Evolutionary conservation across 352 stramenopile genomes (phyloP).

Genomic region (Globisporangium megalacanthum): DNA sequence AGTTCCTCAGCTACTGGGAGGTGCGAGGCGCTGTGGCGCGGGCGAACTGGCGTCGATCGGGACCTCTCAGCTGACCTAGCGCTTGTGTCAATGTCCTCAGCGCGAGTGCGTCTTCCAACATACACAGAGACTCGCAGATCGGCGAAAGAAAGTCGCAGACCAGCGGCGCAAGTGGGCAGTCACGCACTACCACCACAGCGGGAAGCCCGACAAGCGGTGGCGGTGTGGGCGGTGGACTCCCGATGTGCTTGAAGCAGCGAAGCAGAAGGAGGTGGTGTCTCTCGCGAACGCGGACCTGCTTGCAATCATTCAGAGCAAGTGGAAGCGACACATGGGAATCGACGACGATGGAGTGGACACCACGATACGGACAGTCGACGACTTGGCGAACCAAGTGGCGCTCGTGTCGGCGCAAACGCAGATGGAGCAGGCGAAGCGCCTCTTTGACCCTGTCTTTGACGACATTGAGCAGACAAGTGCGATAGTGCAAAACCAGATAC

Average conservation of each 20-base stretch:
- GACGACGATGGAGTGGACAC: slow-evolving; percentile 3
- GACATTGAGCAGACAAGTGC: slow-evolving; percentile 45
- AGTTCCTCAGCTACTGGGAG: slow-evolving; percentile 79
- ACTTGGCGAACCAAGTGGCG: slow-evolving; percentile 40
- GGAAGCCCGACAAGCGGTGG: slow-evolving; percentile 61
- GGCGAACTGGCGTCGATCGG: too few species aligned
- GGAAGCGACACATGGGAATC: slow-evolving; percentile 27
- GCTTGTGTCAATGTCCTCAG: slow-evolving; percentile 12
- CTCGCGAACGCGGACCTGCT: slow-evolving; percentile 45
- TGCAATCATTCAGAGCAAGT: slow-evolving; percentile 49
- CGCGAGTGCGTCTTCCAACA: slow-evolving; percentile 54
- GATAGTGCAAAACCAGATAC: slow-evolving; percentile 31
- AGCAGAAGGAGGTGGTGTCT: slow-evolving; percentile 42
- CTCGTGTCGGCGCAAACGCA: slow-evolving; percentile 38
- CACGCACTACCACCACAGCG: slow-evolving; percentile 39
- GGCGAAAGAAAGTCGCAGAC: slow-evolving; percentile 33
- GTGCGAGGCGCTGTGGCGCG: slow-evolving; percentile 14
- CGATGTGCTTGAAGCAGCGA: slow-evolving; percentile 44
- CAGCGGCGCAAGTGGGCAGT: slow-evolving; percentile 48
- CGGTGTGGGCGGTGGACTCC: slow-evolving; percentile 34
- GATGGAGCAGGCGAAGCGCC: slow-evolving; percentile 49
- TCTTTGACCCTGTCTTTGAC: slow-evolving; percentile 63
- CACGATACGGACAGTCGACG: slow-evolving; percentile 24
- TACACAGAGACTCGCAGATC: slow-evolving; percentile 27
- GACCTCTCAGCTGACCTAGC: not conserved